Base-by-base conservation (phyloP, 169 alveolate species). In the Plasmodium berghei region DNA sequence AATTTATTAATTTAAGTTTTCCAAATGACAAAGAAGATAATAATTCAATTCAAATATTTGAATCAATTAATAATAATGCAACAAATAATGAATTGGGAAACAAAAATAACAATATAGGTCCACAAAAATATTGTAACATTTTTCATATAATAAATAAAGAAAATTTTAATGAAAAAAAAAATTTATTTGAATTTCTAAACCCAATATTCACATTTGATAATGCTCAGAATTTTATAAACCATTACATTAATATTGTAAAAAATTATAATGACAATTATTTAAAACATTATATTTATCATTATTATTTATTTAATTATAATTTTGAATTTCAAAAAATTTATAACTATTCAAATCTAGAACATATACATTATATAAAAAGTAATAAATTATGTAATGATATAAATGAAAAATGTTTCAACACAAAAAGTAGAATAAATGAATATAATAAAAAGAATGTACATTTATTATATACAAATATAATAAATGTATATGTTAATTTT, bases 231-330 rank as follows among this genome's bases (percentile, higher is more conserved):
- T 86, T 86, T 54, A 63, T 86, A 4, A 61, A 18, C 8, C 91
- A 86, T 42, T 86, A 71, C 16, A 61, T 86, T 14, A 62, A 69
- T 64, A 55, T 86, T 34, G 59, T 86, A 28, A 86, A 28, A 49
- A 46, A 59, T 59, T 86, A 86, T 26, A 86, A 86, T n/a, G 74
- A 86, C 22, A 70, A 12, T 14, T 86, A 86, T 72, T 48, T 86
- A 45, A 86, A 71, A 16, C 91, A 86, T 42, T 86, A 86, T 66
- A 49, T 71, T 16, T 86, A 86, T 71, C 86, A 86, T 6, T 86
- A 86, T 42, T 69, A 86, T 28, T 40, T 86, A 26, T 86, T 86
- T 55, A 86, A 86, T 48, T 86, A 71, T 16, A 87, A 86, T 71
- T 86, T 86, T 20, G 3, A 22, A n/a, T 86, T 86, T 62, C 91